Evolutionary conservation across 2,329 filamentous ascomycete genomes (phyloP).

Genomic region (Penicillium sp.): DNA sequence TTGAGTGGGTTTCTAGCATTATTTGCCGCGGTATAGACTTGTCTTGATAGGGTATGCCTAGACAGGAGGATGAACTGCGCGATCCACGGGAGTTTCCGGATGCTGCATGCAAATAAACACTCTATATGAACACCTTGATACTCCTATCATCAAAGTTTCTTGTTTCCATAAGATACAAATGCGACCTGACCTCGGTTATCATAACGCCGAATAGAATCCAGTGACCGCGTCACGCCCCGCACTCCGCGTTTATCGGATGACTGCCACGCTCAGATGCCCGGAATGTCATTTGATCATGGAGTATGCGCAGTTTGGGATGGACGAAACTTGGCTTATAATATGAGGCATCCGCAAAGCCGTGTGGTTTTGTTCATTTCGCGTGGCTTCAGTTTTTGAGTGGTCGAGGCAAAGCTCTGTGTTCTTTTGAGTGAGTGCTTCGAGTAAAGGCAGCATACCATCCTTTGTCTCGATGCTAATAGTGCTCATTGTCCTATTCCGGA

Average conservation of each 20-base stretch:
- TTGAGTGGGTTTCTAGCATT: not conserved
- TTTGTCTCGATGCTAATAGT: not conserved
- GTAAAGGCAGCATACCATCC: not conserved
- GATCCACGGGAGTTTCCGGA: not conserved
- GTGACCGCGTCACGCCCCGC: conserved; percentile 19
- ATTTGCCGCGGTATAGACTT: not conserved
- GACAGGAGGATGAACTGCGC: not conserved
- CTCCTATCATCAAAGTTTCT: not conserved
- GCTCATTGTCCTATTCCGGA: not conserved
- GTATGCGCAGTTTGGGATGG: not conserved
- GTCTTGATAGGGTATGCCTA: not conserved
- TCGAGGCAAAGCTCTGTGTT: not conserved
- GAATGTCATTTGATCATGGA: conserved; percentile 16
- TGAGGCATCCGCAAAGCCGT: not conserved
- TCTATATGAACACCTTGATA: not conserved
- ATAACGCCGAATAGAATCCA: conserved; percentile 8
- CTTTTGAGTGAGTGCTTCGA: not conserved
- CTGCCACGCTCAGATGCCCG: conserved; percentile 10
- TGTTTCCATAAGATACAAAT: not conserved
- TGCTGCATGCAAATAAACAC: not conserved
- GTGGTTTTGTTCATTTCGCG: not conserved
- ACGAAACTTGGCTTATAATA: not conserved
- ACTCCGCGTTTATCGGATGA: conserved; percentile 15
- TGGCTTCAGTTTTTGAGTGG: not conserved
- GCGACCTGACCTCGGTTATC: not conserved